Base-by-base conservation (phyloP, 2,329 filamentous ascomycete species). In the Colletotrichum liaoningense region DNA sequence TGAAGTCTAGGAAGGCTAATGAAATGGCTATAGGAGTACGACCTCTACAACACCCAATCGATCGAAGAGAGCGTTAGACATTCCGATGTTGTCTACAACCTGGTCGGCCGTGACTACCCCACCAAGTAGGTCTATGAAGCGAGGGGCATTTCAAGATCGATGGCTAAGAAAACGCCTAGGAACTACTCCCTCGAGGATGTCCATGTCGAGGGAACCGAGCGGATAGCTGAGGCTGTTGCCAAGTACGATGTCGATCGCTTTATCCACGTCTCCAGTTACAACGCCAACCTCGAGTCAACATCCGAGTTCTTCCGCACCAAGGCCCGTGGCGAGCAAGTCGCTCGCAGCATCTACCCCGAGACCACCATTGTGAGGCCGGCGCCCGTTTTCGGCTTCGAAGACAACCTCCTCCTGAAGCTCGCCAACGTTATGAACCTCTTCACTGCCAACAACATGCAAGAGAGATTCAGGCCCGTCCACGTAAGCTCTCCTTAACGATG, bases 231-330 rank as follows among this genome's bases (percentile, higher is more conserved):
- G 81, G 95, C 97, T 66, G 95, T 95, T 66, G 97, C 96, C 79
- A 99, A 99, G 86, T 99, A 99, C 85, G 96, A 99, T 80, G 92
- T 98, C 77, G 97, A 99, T 85, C 93, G 97, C 76, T 99, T 94
- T 84, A 95, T 99, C 76, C 97, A 99, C 79, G 92, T 99, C 78
- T 99, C 97, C 11, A 98, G 95, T 38, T 95, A 97, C 89, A 98
- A 96, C 80, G 96, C 95, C 71, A 88, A 93, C 83, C 88, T 91
- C 56, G 88, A 94, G 77, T 98, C 96, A 22, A 84, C 92, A 2
- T 96, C 95, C 12, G 94, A 97, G 80, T 99, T 96, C 89, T 98
- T 93, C 84, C 88, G 93, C 74, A 97, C 95, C 78, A 99, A 99
- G 90, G 95, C 88, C 73, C 90, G 88, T 80, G 94, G 94, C 77